Evolutionary conservation across 2,329 filamentous ascomycete species (phyloP), one percentile per base, ranked within the genome.

Genomic region (Pyrenophora graminea): DNA sequence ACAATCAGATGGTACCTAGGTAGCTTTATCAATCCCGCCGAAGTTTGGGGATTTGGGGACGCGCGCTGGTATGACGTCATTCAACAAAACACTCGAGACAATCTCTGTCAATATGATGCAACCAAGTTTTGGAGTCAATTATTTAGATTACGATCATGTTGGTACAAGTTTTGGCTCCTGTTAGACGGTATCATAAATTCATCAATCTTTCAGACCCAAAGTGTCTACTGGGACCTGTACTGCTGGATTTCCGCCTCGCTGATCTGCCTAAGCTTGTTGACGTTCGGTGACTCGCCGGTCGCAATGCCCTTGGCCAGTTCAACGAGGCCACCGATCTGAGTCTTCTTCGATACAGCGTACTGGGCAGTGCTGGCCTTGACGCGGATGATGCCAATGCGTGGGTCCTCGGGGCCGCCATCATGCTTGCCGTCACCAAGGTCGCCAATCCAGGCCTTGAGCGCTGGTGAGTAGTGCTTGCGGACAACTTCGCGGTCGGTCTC

Each of bases 381-480:
- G 49, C 85, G 86, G 64, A 96, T 96, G 57, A 96, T 75, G 33
- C 85, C 89, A 59, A 96, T 90, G 18, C 91, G 82, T 10, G 91
- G 91, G 66, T 96, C 91, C 1, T 90, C 83, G 55, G 87, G 86
- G 1, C 88, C 86, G 21, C 91, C 91, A 60, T 96, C 89, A 68
- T 96, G 91, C 51, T 81, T 85, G 39, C 90, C 91, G 58, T 95
- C 91, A 33, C 71, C 71, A 2, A 96, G 80, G 59, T 96, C 91
- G 5, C 91, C 91, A 13, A 96, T 68, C 91, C 91, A 96, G 0
- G 89, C 88, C 78, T 91, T 92, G 54, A 96, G 78, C 0, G 79
- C 70, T 0, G 85, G 82, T 18, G 80, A 86, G 75, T 96, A 96
- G 64, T 73, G 69, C 66, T 92, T 88, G 70, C 84, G 80, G 49